These are phyloP conservation scores for Hirschioporus abietinus DNA, from an alignment of 768 basidiomycete genomes.

Conservation along the genomic window DNA sequence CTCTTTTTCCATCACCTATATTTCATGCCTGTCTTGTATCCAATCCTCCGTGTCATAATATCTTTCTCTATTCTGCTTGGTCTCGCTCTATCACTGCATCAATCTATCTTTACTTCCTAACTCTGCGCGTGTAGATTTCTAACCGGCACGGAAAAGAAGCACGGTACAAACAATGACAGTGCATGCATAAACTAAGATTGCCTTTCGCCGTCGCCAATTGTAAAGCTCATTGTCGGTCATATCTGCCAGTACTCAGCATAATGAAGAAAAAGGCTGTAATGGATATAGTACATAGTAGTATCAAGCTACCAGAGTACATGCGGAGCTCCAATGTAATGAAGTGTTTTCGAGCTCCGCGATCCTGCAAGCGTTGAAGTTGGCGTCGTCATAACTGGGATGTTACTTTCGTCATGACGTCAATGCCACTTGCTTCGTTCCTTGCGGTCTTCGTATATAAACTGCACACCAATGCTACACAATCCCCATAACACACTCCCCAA, in stretches of 20 bases:
- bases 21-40: background rate
- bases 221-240: too few relatives aligned
- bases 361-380: background rate
- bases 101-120: background rate
- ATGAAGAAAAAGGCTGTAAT: too few relatives aligned
- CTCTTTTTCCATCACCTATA: background rate
- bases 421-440: background rate
- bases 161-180: too few relatives aligned
- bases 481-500: background rate
- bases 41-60: background rate
- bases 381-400: background rate
- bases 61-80: background rate
- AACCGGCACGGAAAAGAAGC: too few relatives aligned
- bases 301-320: too few relatives aligned
- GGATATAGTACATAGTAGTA: too few relatives aligned
- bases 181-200: too few relatives aligned
- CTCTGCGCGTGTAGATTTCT: too few relatives aligned
- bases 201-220: too few relatives aligned
- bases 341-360: background rate
- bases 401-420: background rate
- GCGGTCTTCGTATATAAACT: background rate
- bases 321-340: background rate
- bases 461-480: background rate
- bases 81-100: background rate
- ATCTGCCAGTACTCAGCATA: too few relatives aligned